phyloP scores from a whole-genome alignment of 2,329 filamentous ascomycete genomes.

The Fonsecaea multimorphosa region DNA sequence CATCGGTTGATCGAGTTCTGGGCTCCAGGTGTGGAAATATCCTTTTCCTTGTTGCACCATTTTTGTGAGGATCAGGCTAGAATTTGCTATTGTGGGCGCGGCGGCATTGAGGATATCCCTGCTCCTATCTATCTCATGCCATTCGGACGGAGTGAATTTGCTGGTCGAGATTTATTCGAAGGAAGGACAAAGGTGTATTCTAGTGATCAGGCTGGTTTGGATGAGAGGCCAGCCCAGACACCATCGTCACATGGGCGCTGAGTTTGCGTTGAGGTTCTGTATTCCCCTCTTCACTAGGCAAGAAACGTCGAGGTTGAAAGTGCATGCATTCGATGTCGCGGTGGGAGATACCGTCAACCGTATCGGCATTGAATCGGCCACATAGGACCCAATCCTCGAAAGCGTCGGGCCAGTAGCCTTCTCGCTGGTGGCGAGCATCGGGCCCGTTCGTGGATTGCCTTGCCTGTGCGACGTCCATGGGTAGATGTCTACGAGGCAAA shows the following conservation, averaged over 20 bases:
- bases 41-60: too few species aligned
- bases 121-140: too few species aligned
- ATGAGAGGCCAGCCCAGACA: neutral
- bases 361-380: neutral
- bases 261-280: neutral
- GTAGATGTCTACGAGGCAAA: neutral
- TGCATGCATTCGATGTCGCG: neutral
- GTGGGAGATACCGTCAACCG: neutral
- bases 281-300: neutral
- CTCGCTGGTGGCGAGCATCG: neutral
- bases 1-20: too few species aligned
- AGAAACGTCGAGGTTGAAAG: neutral
- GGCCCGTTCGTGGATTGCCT: neutral
- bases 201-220: neutral
- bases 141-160: too few species aligned
- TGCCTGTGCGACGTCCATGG: neutral
- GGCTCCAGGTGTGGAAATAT: too few species aligned
- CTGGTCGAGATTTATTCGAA: neutral
- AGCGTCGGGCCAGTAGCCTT: neutral
- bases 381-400: neutral
- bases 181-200: neutral
- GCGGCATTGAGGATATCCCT: too few species aligned
- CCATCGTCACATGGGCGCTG: neutral
- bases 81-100: too few species aligned
- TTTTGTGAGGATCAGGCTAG: too few species aligned